phyloP scores from a whole-genome alignment of 352 stramenopile species.

The Phytophthora multivora region DNA sequence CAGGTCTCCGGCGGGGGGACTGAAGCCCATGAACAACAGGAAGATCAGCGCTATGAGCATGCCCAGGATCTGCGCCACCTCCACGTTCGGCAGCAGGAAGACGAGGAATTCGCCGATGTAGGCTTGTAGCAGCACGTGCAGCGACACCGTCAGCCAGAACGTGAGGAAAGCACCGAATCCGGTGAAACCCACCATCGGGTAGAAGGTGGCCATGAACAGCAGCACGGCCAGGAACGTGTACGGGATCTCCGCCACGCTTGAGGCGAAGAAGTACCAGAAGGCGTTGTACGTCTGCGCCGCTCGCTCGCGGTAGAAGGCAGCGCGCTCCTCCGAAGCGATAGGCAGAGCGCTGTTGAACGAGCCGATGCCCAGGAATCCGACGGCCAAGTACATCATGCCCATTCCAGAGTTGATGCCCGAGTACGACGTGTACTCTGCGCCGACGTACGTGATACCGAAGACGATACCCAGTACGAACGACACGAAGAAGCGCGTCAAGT shows the following conservation, averaged over 20 bases:
- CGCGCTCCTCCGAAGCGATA: constrained; percentile 68
- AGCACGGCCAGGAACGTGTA: constrained; percentile 49
- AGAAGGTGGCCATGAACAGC: constrained; percentile 24
- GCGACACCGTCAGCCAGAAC: constrained; percentile 19
- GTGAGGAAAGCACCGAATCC: constrained; percentile 10
- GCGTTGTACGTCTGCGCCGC: constrained; percentile 54
- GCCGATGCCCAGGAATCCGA: constrained; percentile 73
- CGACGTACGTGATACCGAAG: constrained; percentile 25
- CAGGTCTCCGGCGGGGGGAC: constrained; percentile 16
- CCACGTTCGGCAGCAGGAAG: constrained; percentile 36
- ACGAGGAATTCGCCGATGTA: constrained; percentile 34
- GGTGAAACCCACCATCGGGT: constrained; percentile 22
- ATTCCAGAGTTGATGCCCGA: constrained; percentile 29
- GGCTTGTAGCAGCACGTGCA: constrained; percentile 25
- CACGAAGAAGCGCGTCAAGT: constrained; percentile 45
- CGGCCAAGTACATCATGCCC: constrained; percentile 51
- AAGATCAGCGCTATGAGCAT: constrained; percentile 20
- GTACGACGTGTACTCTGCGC: constrained; percentile 24
- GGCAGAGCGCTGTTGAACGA: constrained; percentile 66
- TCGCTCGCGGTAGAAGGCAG: constrained; percentile 88
- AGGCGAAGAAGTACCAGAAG: constrained; percentile 21
- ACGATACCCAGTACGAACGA: constrained; percentile 25
- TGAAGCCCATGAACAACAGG: constrained; percentile 28
- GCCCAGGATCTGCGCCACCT: constrained; percentile 50
- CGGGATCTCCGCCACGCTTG: constrained; percentile 23